Conservation (phyloP, 2,329 filamentous ascomycete species). For the Trichoderma sp. region DNA sequence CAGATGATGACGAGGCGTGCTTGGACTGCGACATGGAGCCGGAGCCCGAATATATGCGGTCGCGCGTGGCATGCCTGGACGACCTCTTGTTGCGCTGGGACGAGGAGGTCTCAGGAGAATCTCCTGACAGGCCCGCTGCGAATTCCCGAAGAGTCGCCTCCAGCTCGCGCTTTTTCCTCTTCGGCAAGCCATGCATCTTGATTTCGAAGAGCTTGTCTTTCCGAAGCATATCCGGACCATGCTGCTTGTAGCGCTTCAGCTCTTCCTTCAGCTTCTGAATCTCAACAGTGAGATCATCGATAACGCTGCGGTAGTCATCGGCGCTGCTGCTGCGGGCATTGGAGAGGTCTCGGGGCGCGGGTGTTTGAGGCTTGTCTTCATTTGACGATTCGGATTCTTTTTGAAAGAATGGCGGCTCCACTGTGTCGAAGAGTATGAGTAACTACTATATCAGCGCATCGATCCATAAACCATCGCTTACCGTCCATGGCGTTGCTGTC, state of each 20-base stretch:
- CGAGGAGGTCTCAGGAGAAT: constrained; percentile 48
- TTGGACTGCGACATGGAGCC: constrained; percentile 52
- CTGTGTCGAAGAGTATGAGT: constrained; percentile 32
- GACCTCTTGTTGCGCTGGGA: constrained; percentile 46
- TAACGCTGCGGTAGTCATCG: constrained; percentile 78
- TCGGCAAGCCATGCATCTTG: constrained; percentile 72
- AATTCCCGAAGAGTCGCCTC: constrained; percentile 74
- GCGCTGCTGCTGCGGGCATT: constrained; percentile 60
- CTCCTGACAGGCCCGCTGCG: constrained; percentile 60
- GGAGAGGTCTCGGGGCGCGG: constrained; percentile 38
- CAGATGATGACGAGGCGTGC: constrained; percentile 55
- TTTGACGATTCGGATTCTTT: constrained; percentile 56
- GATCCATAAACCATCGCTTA: constrained; percentile 33
- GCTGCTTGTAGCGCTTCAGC: constrained; percentile 69
- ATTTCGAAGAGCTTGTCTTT: constrained; percentile 83
- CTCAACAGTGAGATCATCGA: constrained; percentile 83
- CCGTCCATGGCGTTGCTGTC: constrained; percentile 53
- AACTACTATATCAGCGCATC: constrained; percentile 15
- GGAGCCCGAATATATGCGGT: constrained; percentile 46
- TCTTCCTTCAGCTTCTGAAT: constrained; percentile 78
- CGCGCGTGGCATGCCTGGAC: constrained; percentile 41
- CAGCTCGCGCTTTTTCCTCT: constrained; percentile 73
- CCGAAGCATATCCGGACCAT: constrained; percentile 66
- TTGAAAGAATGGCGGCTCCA: constrained; percentile 60
- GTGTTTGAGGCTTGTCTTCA: constrained; percentile 44